Base-by-base conservation (phyloP, 2,329 filamentous ascomycete genomes). In the Penicillium sp. region DNA sequence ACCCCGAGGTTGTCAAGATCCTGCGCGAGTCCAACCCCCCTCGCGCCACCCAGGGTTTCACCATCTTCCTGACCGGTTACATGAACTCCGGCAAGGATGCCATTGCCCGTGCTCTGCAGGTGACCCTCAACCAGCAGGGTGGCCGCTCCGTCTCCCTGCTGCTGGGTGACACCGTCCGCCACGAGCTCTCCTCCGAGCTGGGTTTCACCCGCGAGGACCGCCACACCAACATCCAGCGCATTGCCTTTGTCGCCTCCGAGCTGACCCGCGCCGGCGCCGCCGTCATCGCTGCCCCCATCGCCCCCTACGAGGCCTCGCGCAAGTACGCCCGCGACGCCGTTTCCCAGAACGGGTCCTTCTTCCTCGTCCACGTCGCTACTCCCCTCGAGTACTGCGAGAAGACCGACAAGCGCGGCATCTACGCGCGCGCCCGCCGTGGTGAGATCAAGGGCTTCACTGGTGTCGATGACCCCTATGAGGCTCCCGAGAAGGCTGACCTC, bases 391-490 rank as follows among this genome's bases (percentile, higher is more conserved):
- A 92, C 77, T 88, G 86, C 69, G 93, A 98, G 81, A 89, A 88
- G 82, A 96, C 89, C 27, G 93, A 98, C 74, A 91, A 89, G 78
- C 81, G 87, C 54, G 93, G 93, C 52, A 85, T 95, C 67, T 98
- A 97, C 74, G 81, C 81, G 59, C 82, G 83, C 69, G 93, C 93
- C 35, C 82, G 93, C 55, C 81, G 79, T 18, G 93, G 93, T 50
- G 88, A 95, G 77, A 95, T 98, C 74, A 93, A 91, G 83, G 91
- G 91, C 57, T 98, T 98, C 81, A 98, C 93, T 6, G 93, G 93
- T 65, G 90, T 98, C 49, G 92, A 97, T 69, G 92, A 97, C 76
- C 91, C 93, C 42, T 98, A 98, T 69, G 93, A 98, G 83, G 68
- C 73, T 20, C 93, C 93, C 8, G 65, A 74, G 59, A 90, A 92